phyloP scores from a whole-genome alignment of 2,329 filamentous ascomycete genomes.

The Penicillium italicum region DNA sequence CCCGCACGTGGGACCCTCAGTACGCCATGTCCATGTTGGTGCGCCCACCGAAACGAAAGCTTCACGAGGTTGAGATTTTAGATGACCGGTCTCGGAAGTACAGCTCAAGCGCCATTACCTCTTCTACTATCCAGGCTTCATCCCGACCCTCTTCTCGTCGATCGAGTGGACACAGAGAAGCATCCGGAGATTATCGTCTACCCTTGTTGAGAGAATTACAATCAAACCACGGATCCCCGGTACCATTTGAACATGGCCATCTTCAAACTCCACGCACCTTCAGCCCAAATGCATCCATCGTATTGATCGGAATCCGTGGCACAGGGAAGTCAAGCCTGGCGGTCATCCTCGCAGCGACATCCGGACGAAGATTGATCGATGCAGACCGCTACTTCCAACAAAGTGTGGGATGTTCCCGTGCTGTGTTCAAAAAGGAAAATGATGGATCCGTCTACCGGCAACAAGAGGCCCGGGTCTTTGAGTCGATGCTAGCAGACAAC shows the following conservation, averaged over 20 bases:
- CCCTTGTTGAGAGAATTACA: conserved; percentile 28
- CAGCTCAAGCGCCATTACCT: neutral
- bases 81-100: conserved; percentile 22
- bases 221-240: conserved; percentile 28
- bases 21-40: conserved; percentile 31
- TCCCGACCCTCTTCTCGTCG: conserved; percentile 8
- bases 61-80: conserved; percentile 24
- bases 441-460: conserved; percentile 61
- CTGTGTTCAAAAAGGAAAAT: conserved; percentile 60
- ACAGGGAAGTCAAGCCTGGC: conserved; percentile 73
- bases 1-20: neutral
- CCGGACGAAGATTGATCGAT: conserved; percentile 66
- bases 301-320: conserved; percentile 69
- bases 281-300: conserved; percentile 62
- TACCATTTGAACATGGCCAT: conserved; percentile 23
- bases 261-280: conserved; percentile 43
- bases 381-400: conserved; percentile 66
- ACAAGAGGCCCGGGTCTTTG: conserved; percentile 61
- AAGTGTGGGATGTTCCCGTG: conserved; percentile 58
- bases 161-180: conserved; percentile 20
- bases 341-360: conserved; percentile 69
- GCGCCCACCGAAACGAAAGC: conserved; percentile 33
- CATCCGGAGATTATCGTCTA: conserved; percentile 15
- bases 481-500: conserved; percentile 58
- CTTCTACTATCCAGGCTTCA: neutral